phyloP scores from a whole-genome alignment of 306 rosid genomes.

The Canavalia ensiformis region DNA sequence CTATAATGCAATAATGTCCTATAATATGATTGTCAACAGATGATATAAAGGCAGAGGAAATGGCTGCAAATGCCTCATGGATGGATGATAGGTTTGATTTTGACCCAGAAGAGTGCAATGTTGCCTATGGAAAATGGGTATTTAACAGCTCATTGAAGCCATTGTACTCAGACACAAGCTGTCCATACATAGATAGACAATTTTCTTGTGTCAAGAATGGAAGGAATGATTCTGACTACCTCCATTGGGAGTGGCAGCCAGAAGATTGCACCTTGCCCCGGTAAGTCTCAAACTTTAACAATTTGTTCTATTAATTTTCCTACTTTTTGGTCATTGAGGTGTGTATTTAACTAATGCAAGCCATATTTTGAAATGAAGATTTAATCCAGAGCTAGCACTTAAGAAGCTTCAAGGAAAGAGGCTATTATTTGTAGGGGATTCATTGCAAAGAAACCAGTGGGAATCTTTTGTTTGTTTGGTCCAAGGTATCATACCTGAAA shows the following conservation, averaged over 20 bases:
- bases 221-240: conserved; percentile 76
- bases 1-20: not conserved
- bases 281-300: conserved; percentile 46
- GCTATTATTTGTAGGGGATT: conserved; percentile 91
- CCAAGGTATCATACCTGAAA: conserved; percentile 76
- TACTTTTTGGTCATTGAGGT: not conserved
- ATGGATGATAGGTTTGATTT: conserved; percentile 90
- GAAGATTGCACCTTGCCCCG: conserved; percentile 88
- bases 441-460: conserved; percentile 96
- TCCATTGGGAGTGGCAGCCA: conserved; percentile 96
- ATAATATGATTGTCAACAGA: conserved; percentile 46
- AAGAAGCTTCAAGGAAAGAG: conserved; percentile 81
- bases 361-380: conserved; percentile 48
- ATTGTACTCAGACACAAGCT: conserved; percentile 72
- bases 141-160: conserved; percentile 78
- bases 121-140: conserved; percentile 91
- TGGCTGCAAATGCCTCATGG: conserved; percentile 49
- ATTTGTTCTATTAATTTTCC: conserved; percentile 4
- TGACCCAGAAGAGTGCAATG: conserved; percentile 86
- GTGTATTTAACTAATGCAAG: conserved; percentile 1
- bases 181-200: conserved; percentile 91
- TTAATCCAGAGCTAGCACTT: conserved; percentile 77
- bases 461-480: conserved; percentile 93
- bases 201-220: conserved; percentile 91
- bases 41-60: conserved; percentile 57